These are phyloP conservation scores for Gardenia jasminoides DNA, from an alignment of 257 asterid genomes.

Conservation along the genomic window DNA sequence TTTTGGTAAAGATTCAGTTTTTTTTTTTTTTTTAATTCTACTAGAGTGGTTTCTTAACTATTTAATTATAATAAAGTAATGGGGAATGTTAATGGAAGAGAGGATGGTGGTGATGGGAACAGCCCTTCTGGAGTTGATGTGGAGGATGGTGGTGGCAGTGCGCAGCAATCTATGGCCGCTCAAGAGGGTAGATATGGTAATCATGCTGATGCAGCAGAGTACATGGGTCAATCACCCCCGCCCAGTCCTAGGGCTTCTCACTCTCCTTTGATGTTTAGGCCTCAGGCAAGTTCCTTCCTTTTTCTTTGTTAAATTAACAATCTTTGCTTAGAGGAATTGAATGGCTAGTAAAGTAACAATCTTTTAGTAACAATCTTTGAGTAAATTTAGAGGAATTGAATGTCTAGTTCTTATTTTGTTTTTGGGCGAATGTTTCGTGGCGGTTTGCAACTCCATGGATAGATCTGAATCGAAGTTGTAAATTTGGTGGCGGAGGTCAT, in stretches of 20 bases:
- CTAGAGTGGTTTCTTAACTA: neutral
- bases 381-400: neutral
- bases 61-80: neutral
- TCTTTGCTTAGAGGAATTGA: slow-evolving; percentile 6
- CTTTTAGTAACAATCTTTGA: slow-evolving; percentile 13
- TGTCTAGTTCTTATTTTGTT: neutral
- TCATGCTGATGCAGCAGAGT: slow-evolving; percentile 36
- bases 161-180: slow-evolving; percentile 49
- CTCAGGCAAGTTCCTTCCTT: slow-evolving; percentile 59
- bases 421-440: slow-evolving; percentile 8
- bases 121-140: slow-evolving; percentile 49
- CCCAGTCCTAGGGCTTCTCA: slow-evolving; percentile 89
- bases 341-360: neutral
- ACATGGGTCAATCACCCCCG: slow-evolving; percentile 86
- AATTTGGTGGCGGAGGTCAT: slow-evolving; percentile 29
- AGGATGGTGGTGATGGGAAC: slow-evolving; percentile 53
- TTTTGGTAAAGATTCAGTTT: slow-evolving; percentile 5
- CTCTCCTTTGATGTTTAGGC: slow-evolving; percentile 83
- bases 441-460: slow-evolving; percentile 24
- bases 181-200: slow-evolving; percentile 38
- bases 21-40: too few species aligned
- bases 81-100: slow-evolving; percentile 94
- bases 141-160: slow-evolving; percentile 20
- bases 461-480: slow-evolving; percentile 37
- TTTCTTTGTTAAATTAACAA: neutral